phyloP scores from a whole-genome alignment of 106 monocot species.

The Acorus calamus region DNA sequence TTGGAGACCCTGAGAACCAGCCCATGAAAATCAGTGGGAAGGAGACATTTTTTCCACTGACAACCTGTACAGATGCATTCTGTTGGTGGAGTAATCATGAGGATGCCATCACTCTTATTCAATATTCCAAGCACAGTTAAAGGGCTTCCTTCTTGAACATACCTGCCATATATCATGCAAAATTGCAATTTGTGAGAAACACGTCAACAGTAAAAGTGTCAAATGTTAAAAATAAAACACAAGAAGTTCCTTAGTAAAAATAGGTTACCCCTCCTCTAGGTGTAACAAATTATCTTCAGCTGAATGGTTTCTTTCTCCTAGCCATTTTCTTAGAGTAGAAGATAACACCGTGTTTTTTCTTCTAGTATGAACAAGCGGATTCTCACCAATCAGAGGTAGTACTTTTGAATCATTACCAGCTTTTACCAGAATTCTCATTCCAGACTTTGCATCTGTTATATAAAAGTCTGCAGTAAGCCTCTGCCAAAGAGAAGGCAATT shows the following conservation, averaged over 20 bases:
- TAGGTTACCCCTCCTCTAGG: slow-evolving; percentile 64
- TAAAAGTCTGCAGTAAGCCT: slow-evolving; percentile 74
- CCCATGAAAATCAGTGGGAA: slow-evolving; percentile 60
- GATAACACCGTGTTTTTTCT: slow-evolving; percentile 43
- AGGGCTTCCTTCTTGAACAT: slow-evolving; percentile 52
- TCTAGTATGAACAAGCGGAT: slow-evolving; percentile 38
- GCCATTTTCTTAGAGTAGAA: slow-evolving; percentile 64
- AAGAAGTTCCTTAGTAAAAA: neutral
- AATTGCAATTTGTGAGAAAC: neutral
- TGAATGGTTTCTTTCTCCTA: slow-evolving; percentile 48
- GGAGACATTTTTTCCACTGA: slow-evolving; percentile 43
- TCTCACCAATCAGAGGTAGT: slow-evolving; percentile 52
- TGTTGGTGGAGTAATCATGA: slow-evolving; percentile 47
- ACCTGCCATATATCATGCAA: slow-evolving; percentile 23
- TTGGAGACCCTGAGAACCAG: slow-evolving; percentile 36
- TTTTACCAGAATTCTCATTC: slow-evolving; percentile 54
- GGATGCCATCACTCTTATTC: slow-evolving; percentile 30
- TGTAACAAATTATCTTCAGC: slow-evolving; percentile 27
- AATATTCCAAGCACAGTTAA: slow-evolving; percentile 71
- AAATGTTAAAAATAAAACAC: neutral
- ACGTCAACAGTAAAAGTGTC: neutral
- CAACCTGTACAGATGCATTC: slow-evolving; percentile 61
- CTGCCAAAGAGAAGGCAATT: slow-evolving; percentile 26
- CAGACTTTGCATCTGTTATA: slow-evolving; percentile 64
- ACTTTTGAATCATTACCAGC: slow-evolving; percentile 59